phyloP scores from a whole-genome alignment of 2,329 filamentous ascomycete genomes.

The Diaporthe capsici region DNA sequence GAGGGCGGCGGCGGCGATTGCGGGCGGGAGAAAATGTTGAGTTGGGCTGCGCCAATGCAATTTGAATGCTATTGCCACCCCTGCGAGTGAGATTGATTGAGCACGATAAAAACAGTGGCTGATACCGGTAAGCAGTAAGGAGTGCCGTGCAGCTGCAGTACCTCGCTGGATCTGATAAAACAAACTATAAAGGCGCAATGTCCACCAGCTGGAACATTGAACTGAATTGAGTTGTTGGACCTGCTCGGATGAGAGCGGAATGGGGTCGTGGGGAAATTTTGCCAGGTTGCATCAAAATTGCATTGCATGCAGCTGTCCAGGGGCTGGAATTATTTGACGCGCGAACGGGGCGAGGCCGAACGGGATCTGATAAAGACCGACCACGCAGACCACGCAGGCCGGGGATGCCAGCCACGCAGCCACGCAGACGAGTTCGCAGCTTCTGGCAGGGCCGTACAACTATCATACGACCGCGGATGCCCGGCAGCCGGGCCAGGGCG shows the following conservation, averaged over 20 bases:
- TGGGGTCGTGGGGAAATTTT: slow-evolving; percentile 16
- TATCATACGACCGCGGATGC: slow-evolving; percentile 26
- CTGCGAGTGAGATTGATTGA: slow-evolving; percentile 24
- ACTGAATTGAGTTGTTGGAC: slow-evolving; percentile 2
- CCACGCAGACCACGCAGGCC: not conserved
- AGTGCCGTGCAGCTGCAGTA: not conserved
- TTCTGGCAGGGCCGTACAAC: not conserved
- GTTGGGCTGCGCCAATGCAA: slow-evolving; percentile 21
- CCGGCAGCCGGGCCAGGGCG: not conserved
- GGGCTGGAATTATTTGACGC: slow-evolving; percentile 16
- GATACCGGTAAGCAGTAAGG: not conserved
- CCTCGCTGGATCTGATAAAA: slow-evolving; percentile 5
- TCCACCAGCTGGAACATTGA: not conserved
- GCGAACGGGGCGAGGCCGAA: not conserved
- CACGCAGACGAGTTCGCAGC: not conserved
- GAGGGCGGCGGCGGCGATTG: not conserved
- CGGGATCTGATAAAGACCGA: slow-evolving; percentile 31
- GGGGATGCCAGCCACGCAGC: not conserved
- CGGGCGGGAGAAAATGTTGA: not conserved
- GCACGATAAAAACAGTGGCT: not conserved
- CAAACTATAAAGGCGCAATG: slow-evolving; percentile 14
- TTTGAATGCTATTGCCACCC: slow-evolving; percentile 28
- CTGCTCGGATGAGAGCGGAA: not conserved
- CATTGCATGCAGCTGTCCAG: slow-evolving; percentile 15
- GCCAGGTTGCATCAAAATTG: slow-evolving; percentile 30